Conservation (phyloP, 2,329 filamentous ascomycete genomes). For the Aspergillus glaucus region DNA sequence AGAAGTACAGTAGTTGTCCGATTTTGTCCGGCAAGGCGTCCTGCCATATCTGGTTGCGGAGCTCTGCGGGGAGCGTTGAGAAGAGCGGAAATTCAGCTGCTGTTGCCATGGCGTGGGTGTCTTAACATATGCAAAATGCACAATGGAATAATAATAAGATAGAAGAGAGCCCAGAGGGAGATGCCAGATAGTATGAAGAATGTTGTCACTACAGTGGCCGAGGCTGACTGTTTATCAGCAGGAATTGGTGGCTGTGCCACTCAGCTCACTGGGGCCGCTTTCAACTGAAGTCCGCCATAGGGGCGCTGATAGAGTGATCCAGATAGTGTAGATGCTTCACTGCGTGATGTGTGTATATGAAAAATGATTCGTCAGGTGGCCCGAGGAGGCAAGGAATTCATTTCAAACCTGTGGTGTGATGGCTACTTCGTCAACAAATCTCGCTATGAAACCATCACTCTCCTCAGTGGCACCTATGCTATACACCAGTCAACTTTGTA, state of each 20-base stretch:
- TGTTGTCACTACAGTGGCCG: neutral
- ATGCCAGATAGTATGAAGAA: neutral
- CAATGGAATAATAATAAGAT: neutral
- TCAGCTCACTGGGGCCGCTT: too few relatives aligned
- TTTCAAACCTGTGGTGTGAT: too few relatives aligned
- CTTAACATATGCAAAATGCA: neutral
- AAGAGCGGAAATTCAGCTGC: constrained; percentile 4
- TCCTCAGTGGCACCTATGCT: too few relatives aligned
- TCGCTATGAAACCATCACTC: too few relatives aligned
- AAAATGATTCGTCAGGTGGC: too few relatives aligned
- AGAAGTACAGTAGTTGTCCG: constrained; percentile 8
- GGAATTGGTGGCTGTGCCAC: neutral
- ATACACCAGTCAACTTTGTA: too few relatives aligned
- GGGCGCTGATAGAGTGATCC: too few relatives aligned
- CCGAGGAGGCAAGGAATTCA: too few relatives aligned
- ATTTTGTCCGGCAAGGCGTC: constrained; percentile 4
- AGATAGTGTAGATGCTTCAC: too few relatives aligned
- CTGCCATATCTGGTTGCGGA: constrained; percentile 6
- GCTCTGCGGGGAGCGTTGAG: constrained; percentile 2
- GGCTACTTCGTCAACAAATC: too few relatives aligned
- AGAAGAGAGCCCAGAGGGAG: neutral
- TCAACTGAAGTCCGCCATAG: too few relatives aligned
- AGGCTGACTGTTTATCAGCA: neutral
- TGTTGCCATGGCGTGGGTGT: neutral
- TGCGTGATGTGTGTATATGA: too few relatives aligned